Conservation (phyloP, 345 rosid species). For the Corymbia maculata region DNA sequence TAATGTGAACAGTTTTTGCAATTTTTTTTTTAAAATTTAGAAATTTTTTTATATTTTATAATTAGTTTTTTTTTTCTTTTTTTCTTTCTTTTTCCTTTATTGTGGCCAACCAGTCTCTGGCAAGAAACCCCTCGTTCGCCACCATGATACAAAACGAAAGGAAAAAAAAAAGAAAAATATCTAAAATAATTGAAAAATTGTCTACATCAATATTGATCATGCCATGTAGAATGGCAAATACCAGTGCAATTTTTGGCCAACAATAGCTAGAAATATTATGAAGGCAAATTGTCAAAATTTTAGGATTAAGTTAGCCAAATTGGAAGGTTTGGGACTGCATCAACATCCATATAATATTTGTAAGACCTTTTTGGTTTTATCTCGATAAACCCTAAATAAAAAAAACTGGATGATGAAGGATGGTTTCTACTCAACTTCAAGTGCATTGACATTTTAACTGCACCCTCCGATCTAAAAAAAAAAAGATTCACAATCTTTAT, state of each 20-base stretch:
- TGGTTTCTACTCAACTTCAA: neutral
- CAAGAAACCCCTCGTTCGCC: accelerated
- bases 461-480: neutral
- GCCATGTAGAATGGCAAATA: neutral
- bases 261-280: neutral
- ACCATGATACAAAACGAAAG: neutral
- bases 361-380: neutral
- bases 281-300: accelerated
- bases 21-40: neutral
- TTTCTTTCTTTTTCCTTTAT: no score
- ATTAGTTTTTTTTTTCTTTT: no score
- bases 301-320: accelerated
- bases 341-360: neutral
- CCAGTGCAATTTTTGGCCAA: accelerated
- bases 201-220: accelerated
- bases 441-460: neutral
- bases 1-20: neutral
- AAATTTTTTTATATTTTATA: no score
- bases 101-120: no score
- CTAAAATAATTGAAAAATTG: neutral
- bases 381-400: neutral
- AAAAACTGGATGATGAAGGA: neutral
- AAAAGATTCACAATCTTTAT: neutral
- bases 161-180: neutral
- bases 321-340: accelerated